Base-by-base conservation (phyloP, 441 rosid genomes). In the Corymbia citriodora region DNA sequence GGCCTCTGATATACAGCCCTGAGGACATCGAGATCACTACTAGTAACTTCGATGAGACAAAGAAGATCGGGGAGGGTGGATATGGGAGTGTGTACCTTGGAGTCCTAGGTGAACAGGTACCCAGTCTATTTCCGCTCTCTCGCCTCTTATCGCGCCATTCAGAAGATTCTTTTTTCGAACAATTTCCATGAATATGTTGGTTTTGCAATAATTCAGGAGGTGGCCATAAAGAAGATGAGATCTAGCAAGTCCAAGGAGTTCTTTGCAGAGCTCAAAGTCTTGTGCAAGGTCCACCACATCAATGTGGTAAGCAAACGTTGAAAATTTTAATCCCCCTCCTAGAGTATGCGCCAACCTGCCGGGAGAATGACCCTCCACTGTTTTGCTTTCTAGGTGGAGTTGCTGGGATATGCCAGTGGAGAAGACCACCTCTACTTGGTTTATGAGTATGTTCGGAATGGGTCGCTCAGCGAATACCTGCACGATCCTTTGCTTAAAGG, bases 151-250 rank as follows among this genome's bases (percentile, higher is more conserved):
- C 1, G n/a, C 3, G 17, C n/a, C 52, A 40, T 74, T 40, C 52
- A 0, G 85, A 74, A 74, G 85, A 74, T 74, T 45, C 17, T 12
- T 74, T 81, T 83, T 53, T 33, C n/a, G 27, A 54, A 70, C 79
- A 74, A 10, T 74, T 74, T 74, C 17, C 63, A 36, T 8, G 7
- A 81, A 65, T 90, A n/a, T 25, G 65, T 52, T 1, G 25, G 52
- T 86, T 48, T 25, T 16, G 45, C 52, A 45, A 57, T 25, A 57
- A 33, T 87, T 89, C 89, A 95, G 96, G 96, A 95, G 92, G 96
- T 94, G 89, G 98, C 97, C 18, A 91, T 95, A 91, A 95, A 95
- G 97, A 93, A 95, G 94, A 96, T 95, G 98, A 93, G 91, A 92
- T 95, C 96, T 10, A 96, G 92, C 92, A 95, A 95, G 89, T 94